Conservation (phyloP, 495 filamentous ascomycete species). For the Pseudomonodictys pantanalensis region DNA sequence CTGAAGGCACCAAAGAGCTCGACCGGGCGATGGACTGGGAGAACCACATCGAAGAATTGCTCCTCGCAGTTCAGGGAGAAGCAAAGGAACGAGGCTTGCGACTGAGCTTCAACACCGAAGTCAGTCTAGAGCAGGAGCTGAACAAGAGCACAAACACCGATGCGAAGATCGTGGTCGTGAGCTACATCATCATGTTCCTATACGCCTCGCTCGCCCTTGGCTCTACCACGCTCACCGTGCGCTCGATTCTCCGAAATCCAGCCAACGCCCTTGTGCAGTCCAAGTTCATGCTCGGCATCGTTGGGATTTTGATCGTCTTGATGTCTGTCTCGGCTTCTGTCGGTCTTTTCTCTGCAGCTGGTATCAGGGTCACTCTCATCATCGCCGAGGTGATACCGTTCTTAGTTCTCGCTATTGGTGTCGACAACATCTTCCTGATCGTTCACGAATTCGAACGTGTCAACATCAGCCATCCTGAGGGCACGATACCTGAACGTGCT, state of each 20-base stretch:
- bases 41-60: constrained; percentile 63
- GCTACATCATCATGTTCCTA: constrained; percentile 97
- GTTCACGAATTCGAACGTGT: constrained; percentile 97
- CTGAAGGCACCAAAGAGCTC: constrained; percentile 66
- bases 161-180: constrained; percentile 93
- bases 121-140: constrained; percentile 85
- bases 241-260: constrained; percentile 73
- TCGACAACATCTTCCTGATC: constrained; percentile 98
- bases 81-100: constrained; percentile 73
- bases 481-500: constrained; percentile 77
- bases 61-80: constrained; percentile 73
- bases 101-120: constrained; percentile 90
- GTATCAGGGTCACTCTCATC: constrained; percentile 90
- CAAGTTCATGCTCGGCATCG: constrained; percentile 89
- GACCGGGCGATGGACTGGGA: constrained; percentile 86
- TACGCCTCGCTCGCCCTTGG: constrained; percentile 92
- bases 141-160: constrained; percentile 98
- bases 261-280: constrained; percentile 83
- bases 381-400: constrained; percentile 99
- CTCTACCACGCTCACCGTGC: constrained; percentile 73
- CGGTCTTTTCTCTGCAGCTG: constrained; percentile 83
- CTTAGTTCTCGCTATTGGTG: constrained; percentile 89
- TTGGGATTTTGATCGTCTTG: constrained; percentile 88
- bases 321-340: constrained; percentile 97
- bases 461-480: constrained; percentile 83